Percentiles rank a stretch among this genome's conserved stretches.
Evolutionary conservation across 345 rosid genomes (phyloP).

Genomic region (Orychophragmus violaceus): DNA sequence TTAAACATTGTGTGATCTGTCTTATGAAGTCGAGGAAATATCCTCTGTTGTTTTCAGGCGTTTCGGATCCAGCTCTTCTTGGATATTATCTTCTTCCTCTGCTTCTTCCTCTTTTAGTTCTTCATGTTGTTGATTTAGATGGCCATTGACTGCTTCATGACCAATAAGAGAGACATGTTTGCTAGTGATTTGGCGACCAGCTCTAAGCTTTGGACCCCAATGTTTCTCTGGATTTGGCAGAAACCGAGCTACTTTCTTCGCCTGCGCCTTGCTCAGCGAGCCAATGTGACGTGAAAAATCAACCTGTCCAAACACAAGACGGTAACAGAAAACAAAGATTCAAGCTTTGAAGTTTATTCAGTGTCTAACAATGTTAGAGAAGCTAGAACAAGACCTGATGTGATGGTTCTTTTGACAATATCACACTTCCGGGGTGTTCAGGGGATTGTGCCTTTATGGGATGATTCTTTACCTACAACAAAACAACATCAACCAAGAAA

Average conservation of each 20-base stretch:
- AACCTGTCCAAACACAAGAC: constrained; percentile 40
- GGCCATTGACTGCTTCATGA: constrained; percentile 68
- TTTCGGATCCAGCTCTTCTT: constrained; percentile 44
- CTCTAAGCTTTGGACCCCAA: constrained; percentile 95
- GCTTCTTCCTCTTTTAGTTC: constrained; percentile 18
- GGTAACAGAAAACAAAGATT: background rate
- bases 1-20: background rate
- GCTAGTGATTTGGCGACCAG: constrained; percentile 84
- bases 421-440: constrained; percentile 81
- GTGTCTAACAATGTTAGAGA: background rate
- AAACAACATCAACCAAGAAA: background rate
- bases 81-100: constrained; percentile 3
- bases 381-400: constrained; percentile 43
- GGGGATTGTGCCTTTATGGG: constrained; percentile 78
- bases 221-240: constrained; percentile 95
- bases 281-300: constrained; percentile 85
- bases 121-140: constrained; percentile 37
- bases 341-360: background rate
- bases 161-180: constrained; percentile 89
- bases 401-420: constrained; percentile 55
- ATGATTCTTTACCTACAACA: constrained; percentile 72
- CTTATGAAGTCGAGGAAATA: constrained; percentile 9
- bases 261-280: constrained; percentile 91
- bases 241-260: constrained; percentile 84
- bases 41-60: constrained; percentile 49